phyloP scores from a whole-genome alignment of 1,284 basidiomycete genomes.

The Cutaneotrichosporon cutaneum region DNA sequence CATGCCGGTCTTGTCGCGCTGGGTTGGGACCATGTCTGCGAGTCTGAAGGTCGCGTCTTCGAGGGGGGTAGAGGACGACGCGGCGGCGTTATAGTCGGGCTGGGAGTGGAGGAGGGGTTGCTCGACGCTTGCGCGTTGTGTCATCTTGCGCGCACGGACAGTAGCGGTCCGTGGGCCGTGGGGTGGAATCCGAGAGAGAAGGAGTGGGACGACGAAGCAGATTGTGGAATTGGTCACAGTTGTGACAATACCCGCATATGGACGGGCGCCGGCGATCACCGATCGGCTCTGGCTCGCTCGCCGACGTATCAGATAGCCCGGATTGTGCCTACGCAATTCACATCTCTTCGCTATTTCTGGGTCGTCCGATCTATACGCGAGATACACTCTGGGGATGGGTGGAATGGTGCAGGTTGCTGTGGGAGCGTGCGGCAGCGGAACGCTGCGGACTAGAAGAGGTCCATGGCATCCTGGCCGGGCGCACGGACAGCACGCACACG shows the following conservation, averaged over 20 bases:
- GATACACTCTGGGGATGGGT: no score
- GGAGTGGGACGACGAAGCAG: no score
- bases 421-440: not conserved
- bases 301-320: not conserved
- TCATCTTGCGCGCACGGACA: not conserved
- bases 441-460: slow-evolving; percentile 31
- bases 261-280: no score
- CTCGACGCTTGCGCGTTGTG: not conserved
- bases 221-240: no score
- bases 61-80: not conserved
- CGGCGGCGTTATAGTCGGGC: not conserved
- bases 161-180: no score
- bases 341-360: not conserved
- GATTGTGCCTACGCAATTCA: not conserved
- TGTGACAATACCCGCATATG: no score
- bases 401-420: no score
- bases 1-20: slow-evolving; percentile 23
- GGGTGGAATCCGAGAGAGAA: no score
- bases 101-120: not conserved
- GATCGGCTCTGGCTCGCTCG: no score
- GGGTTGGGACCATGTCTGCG: slow-evolving; percentile 21
- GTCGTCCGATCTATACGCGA: not conserved
- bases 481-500: slow-evolving; percentile 39
- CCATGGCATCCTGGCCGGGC: slow-evolving; percentile 26
- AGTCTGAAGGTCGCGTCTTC: not conserved